Conservation (phyloP, 257 asterid genomes). For the Thymus quinquecostatus region DNA sequence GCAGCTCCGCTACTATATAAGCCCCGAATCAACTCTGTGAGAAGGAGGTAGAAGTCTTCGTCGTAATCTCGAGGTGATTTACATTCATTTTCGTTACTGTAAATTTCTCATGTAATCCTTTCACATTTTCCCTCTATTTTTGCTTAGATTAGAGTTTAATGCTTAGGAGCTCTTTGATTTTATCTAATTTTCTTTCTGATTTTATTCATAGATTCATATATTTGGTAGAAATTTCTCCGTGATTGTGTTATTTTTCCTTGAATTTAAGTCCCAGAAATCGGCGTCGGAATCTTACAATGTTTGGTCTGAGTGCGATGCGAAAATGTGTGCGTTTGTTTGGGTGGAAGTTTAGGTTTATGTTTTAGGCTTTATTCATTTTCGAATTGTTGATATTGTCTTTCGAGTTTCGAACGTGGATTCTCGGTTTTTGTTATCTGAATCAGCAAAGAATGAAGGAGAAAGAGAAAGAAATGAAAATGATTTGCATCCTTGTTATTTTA, state of each 20-base stretch:
- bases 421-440: neutral
- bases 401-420: neutral
- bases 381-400: neutral
- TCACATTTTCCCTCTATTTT: neutral
- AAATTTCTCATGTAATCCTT: neutral
- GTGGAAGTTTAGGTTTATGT: slow-evolving; percentile 8
- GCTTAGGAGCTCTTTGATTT: slow-evolving; percentile 14
- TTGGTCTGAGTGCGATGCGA: slow-evolving; percentile 5
- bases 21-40: neutral
- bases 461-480: neutral
- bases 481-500: neutral
- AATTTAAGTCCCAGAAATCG: neutral
- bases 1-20: slow-evolving; percentile 14
- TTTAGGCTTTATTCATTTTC: slow-evolving; percentile 1
- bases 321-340: neutral
- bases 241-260: neutral
- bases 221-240: neutral
- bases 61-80: slow-evolving; percentile 2
- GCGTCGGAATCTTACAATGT: slow-evolving; percentile 11
- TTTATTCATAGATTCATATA: neutral
- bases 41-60: neutral
- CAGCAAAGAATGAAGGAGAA: neutral
- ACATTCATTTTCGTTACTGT: neutral
- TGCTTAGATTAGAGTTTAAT: slow-evolving; percentile 8
- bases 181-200: neutral